These are phyloP conservation scores for Gaeumannomyces tritici DNA, from an alignment of 2,329 filamentous ascomycete species.

Conservation along the genomic window DNA sequence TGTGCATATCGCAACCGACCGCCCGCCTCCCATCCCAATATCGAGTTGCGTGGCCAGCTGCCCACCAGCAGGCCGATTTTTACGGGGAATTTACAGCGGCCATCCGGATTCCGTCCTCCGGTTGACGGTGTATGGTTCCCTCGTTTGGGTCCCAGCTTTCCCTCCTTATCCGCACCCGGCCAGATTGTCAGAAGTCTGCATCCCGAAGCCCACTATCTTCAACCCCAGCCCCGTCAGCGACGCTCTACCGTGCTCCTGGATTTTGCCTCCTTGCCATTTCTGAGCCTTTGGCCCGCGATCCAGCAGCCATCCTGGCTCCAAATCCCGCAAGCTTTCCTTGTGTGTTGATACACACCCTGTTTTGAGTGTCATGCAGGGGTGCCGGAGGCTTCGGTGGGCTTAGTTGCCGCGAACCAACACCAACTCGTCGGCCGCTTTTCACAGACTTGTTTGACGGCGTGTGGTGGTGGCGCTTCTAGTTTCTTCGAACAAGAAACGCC, in stretches of 20 bases:
- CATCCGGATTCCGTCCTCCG: not conserved
- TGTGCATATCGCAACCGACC: not conserved
- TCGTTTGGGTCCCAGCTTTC: not conserved
- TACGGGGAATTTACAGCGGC: not conserved
- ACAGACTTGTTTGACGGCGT: not conserved
- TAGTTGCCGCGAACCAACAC: not conserved
- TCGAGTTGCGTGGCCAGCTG: not conserved
- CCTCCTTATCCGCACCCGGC: not conserved
- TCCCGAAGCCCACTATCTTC: not conserved
- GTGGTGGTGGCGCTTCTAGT: not conserved
- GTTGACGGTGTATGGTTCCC: not conserved
- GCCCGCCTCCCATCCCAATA: not conserved
- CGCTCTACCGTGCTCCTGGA: too few relatives aligned
- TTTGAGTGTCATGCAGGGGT: slow-evolving; percentile 3
- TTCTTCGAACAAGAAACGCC: not conserved
- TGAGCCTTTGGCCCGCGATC: not conserved
- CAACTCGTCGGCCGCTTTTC: too few relatives aligned
- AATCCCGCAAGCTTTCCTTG: not conserved
- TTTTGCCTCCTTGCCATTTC: not conserved
- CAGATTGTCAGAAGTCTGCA: not conserved
- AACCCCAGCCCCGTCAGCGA: too few relatives aligned
- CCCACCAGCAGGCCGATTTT: not conserved
- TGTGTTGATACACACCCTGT: slow-evolving; percentile 3
- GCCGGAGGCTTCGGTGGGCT: not conserved
- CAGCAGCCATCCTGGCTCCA: not conserved